Evolutionary conservation across 495 filamentous ascomycete genomes (phyloP).

Genomic region (Cercophora samala): DNA sequence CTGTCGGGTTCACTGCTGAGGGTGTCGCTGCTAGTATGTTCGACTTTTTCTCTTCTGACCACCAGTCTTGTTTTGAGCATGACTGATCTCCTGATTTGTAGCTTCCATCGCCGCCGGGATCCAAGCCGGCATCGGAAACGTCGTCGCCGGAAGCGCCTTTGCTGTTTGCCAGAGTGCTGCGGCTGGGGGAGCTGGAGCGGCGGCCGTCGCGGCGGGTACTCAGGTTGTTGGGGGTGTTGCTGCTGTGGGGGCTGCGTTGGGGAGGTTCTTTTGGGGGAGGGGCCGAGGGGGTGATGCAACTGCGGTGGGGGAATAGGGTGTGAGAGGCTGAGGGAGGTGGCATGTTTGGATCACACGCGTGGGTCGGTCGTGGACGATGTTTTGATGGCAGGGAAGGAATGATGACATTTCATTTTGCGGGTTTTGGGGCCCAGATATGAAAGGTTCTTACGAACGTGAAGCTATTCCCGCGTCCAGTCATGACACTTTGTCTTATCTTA

Average conservation of each 20-base stretch:
- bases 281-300: not conserved
- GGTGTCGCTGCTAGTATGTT: not conserved
- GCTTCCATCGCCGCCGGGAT: slow-evolving; percentile 19
- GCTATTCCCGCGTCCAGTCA: not conserved
- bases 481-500: not conserved
- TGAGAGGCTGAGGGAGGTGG: not conserved
- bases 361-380: not conserved
- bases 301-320: not conserved
- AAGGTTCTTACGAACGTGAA: not conserved
- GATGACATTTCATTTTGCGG: not conserved
- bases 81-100: not conserved
- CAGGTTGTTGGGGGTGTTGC: slow-evolving; percentile 1
- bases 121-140: slow-evolving; percentile 21
- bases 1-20: not conserved
- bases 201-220: not conserved
- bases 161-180: slow-evolving; percentile 22
- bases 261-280: not conserved
- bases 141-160: slow-evolving; percentile 20
- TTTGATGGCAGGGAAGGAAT: not conserved
- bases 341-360: not conserved
- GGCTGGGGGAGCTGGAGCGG: slow-evolving; percentile 12
- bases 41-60: not conserved
- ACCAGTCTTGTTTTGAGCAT: not conserved
- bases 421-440: not conserved
- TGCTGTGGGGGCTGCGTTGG: not conserved